phyloP scores from a whole-genome alignment of 495 filamentous ascomycete genomes.

The Xylaria venustula region DNA sequence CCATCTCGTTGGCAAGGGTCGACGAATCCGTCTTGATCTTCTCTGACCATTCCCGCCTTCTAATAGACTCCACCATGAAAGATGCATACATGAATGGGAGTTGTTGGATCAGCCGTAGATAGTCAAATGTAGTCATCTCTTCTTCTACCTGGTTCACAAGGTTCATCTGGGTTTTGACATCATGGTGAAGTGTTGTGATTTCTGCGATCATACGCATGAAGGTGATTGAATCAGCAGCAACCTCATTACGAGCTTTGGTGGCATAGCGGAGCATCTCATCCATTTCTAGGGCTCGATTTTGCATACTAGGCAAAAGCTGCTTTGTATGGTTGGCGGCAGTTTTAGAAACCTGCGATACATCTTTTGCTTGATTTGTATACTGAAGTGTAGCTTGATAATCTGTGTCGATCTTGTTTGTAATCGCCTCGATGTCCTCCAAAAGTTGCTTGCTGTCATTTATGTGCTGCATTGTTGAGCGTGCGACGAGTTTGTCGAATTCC shows the following conservation, averaged over 20 bases:
- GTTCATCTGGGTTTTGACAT: conserved; percentile 66
- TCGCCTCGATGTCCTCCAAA: conserved; percentile 79
- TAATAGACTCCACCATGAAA: conserved; percentile 78
- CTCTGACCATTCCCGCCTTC: conserved; percentile 84
- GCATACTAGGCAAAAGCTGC: conserved; percentile 78
- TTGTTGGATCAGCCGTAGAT: conserved; percentile 70
- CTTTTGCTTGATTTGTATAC: conserved; percentile 65
- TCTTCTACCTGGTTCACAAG: conserved; percentile 68
- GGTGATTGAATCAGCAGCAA: conserved; percentile 57
- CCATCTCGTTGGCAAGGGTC: conserved; percentile 86
- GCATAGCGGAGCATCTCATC: conserved; percentile 67
- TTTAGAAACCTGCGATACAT: conserved; percentile 77
- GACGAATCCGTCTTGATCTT: conserved; percentile 84
- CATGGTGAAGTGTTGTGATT: conserved; percentile 70
- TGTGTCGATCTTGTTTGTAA: conserved; percentile 80
- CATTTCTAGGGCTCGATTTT: conserved; percentile 70
- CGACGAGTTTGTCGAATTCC: conserved; percentile 49
- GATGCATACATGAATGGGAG: conserved; percentile 88
- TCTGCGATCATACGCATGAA: conserved; percentile 78
- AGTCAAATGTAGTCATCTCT: conserved; percentile 69
- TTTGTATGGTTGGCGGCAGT: conserved; percentile 84
- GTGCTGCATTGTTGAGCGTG: conserved; percentile 40
- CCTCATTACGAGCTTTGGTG: conserved; percentile 57
- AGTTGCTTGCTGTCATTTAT: conserved; percentile 50
- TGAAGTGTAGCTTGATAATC: conserved; percentile 79